A percentile compares a stretch with the other conserved stretches of the same genome.
phyloP scores from a whole-genome alignment of 306 rosid genomes.

The Canavalia gladiata region DNA sequence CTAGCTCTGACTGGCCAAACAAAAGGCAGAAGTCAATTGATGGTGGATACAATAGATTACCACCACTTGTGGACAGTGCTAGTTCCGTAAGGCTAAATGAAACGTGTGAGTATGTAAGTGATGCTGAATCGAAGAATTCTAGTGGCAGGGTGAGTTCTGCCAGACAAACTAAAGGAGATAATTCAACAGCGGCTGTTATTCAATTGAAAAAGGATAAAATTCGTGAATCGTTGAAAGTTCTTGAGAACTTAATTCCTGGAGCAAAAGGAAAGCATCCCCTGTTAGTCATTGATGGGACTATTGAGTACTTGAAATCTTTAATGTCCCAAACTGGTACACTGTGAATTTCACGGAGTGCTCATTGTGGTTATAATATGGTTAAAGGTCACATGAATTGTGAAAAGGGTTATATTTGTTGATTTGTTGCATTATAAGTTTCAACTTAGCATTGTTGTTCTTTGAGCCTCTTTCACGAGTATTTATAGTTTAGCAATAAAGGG shows the following conservation, averaged over 20 bases:
- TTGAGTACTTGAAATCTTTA: slow-evolving; percentile 75
- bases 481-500: slow-evolving; percentile 63
- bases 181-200: slow-evolving; percentile 46
- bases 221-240: slow-evolving; percentile 65
- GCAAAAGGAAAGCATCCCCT: slow-evolving; percentile 82
- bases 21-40: slow-evolving; percentile 72
- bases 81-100: slow-evolving; percentile 55
- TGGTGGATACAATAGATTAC: slow-evolving; percentile 57
- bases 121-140: slow-evolving; percentile 66
- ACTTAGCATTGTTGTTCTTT: slow-evolving; percentile 47
- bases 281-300: slow-evolving; percentile 74
- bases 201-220: slow-evolving; percentile 64
- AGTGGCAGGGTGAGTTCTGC: slow-evolving; percentile 44
- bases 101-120: slow-evolving; percentile 50
- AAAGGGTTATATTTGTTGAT: slow-evolving; percentile 45
- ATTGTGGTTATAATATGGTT: slow-evolving; percentile 28
- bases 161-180: slow-evolving; percentile 32
- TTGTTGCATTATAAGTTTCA: slow-evolving; percentile 58
- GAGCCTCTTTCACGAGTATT: slow-evolving; percentile 53
- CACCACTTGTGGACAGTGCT: slow-evolving; percentile 51
- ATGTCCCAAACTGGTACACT: slow-evolving; percentile 61
- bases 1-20: slow-evolving; percentile 59
- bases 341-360: slow-evolving; percentile 46
- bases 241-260: slow-evolving; percentile 79
- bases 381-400: slow-evolving; percentile 45